Evolutionary conservation across 108 stramenopile species (phyloP).

Genomic region (Fistulifera solaris): DNA sequence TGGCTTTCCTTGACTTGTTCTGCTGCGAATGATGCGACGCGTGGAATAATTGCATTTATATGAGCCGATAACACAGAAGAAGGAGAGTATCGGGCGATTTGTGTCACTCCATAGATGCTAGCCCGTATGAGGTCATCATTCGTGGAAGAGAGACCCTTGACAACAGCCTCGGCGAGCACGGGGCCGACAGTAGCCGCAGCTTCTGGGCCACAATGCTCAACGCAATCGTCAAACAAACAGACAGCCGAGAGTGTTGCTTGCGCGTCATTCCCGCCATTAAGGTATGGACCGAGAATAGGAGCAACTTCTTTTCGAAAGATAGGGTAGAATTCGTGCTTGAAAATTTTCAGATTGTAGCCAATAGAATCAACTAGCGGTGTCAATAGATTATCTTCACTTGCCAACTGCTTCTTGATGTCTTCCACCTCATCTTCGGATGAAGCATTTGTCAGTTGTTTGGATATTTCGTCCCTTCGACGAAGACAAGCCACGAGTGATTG

Average conservation of each 20-base stretch:
- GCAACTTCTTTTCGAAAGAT: constrained; percentile 49
- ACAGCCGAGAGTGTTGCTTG: constrained; percentile 58
- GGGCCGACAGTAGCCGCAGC: constrained; percentile 45
- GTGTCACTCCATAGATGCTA: constrained; percentile 64
- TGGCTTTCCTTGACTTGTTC: constrained; percentile 23
- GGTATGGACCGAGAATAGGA: constrained; percentile 41
- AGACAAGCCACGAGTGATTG: constrained; percentile 48
- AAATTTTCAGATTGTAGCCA: constrained; percentile 71
- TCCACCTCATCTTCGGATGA: constrained; percentile 58
- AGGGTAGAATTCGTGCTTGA: constrained; percentile 35
- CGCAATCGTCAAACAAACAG: constrained; percentile 74
- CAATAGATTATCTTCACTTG: constrained; percentile 41
- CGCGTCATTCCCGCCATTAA: constrained; percentile 26
- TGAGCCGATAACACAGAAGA: constrained; percentile 18
- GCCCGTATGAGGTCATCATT: constrained; percentile 52
- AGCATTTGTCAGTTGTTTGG: constrained; percentile 20
- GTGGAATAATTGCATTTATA: constrained; percentile 17
- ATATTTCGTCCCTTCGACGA: constrained; percentile 36
- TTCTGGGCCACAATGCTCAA: constrained; percentile 63
- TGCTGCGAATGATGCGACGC: constrained; percentile 16
- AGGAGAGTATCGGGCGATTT: constrained; percentile 61
- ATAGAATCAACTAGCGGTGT: constrained; percentile 71
- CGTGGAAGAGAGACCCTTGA: constrained; percentile 28
- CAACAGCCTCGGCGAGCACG: constrained; percentile 28
- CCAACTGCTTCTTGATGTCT: constrained; percentile 34